Evolutionary conservation across 106 monocot species (phyloP), one percentile per base, ranked within the genome.

Genomic region (Dioscorea zingiberensis): DNA sequence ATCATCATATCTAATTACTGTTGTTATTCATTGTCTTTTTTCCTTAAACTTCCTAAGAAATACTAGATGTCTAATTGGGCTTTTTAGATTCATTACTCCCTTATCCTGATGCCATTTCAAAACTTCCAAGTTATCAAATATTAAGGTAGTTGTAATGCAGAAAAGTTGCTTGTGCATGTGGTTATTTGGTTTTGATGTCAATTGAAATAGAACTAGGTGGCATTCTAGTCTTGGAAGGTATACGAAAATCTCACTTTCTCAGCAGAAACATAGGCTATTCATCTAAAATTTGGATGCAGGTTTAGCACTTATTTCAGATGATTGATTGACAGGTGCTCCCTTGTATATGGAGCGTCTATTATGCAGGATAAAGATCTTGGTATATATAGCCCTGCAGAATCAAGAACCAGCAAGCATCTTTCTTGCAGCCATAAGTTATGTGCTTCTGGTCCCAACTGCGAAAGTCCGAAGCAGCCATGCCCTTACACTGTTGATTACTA

Each of bases 271-370:
- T 71, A 54, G 49, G 64, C 25, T 67, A 49, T 57, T 72, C 47
- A 67, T 67, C 69, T 68, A 69, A 63, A 26, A 68, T 75, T 76
- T 83, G 59, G 18, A 64, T 66, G 79, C 81, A 82, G 65, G 66
- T 86, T 89, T 82, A 74, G 73, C 76, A 75, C 83, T 89, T 94
- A 82, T 90, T 78, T 81, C 76, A 57, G 60, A 78, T 87, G 71
- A 94, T 94, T 94, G 84, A 94, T 91, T 81, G 82, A 80, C 82
- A 91, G 94, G 87, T 91, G 90, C 84, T 87, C 86, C 84, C 58
- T 84, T 70, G 71, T 84, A 74, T 77, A 69, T 82, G 90, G 93
- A 75, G 94, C 94, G 82, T 94, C 80, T 83, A 87, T 91, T 85
- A 62, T 95, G 95, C 91, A 95, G 95, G 95, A 83, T 75, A 95